Percentiles rank a stretch among this genome's conserved stretches.
Evolutionary conservation across 2,329 filamentous ascomycete genomes (phyloP).

Genomic region (Apiospora arundinis): DNA sequence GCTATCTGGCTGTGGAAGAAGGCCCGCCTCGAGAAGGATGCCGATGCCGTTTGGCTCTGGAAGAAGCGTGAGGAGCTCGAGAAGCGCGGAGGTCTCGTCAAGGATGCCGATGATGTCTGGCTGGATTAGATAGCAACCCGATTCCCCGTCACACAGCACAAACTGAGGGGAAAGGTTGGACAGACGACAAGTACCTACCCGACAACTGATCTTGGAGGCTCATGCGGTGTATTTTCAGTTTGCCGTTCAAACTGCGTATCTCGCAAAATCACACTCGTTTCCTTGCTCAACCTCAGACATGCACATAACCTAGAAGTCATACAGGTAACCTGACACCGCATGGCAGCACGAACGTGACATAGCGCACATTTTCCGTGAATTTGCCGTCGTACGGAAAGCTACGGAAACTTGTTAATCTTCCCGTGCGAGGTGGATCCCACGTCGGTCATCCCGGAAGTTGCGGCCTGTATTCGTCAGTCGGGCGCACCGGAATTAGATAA

Average conservation of each 20-base stretch:
- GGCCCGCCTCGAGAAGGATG: neutral
- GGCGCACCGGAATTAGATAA: neutral
- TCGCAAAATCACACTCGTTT: neutral
- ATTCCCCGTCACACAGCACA: neutral
- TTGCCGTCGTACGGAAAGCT: neutral
- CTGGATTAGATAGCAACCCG: neutral
- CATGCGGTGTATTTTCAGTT: neutral
- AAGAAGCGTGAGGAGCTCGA: neutral
- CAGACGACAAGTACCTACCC: neutral
- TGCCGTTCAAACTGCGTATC: neutral
- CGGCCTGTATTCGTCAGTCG: neutral
- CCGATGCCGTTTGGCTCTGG: neutral
- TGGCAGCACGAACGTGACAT: neutral
- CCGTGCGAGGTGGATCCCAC: neutral
- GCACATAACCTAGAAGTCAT: neutral
- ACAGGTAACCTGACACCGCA: neutral
- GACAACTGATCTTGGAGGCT: neutral
- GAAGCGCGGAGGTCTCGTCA: neutral
- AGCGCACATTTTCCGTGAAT: neutral
- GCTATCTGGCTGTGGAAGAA: constrained; percentile 30
- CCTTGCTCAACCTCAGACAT: neutral
- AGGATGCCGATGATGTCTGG: neutral
- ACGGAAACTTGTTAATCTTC: neutral
- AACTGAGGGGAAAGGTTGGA: neutral
- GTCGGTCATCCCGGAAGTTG: neutral